These are phyloP conservation scores for Puccinia sorghi DNA, from an alignment of 1,284 basidiomycete genomes.

Conservation along the genomic window DNA sequence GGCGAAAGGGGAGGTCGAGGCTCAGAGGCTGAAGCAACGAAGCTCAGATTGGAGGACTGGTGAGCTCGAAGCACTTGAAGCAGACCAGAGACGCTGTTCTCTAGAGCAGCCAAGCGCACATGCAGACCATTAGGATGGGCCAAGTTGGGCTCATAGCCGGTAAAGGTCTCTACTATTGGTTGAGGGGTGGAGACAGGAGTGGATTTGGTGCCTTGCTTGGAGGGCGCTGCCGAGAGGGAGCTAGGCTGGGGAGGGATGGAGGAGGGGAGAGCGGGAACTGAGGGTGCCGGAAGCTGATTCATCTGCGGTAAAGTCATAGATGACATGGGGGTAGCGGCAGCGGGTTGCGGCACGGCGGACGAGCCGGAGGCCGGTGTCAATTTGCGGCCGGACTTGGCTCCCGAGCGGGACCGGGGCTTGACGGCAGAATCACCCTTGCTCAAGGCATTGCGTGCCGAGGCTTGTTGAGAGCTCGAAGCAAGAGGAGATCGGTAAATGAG, in stretches of 20 bases:
- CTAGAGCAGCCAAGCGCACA: slow-evolving; percentile 37
- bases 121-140: slow-evolving; percentile 23
- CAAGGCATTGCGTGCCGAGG: slow-evolving; percentile 37
- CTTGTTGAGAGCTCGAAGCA: slow-evolving; percentile 46
- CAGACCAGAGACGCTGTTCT: slow-evolving; percentile 44
- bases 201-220: slow-evolving; percentile 15
- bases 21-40: not conserved
- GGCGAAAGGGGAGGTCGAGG: slow-evolving; percentile 29
- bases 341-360: not conserved
- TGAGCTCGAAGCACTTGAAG: slow-evolving; percentile 44
- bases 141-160: not conserved
- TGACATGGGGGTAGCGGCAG: not conserved
- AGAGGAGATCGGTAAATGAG: slow-evolving; percentile 47
- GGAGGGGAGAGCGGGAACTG: slow-evolving; percentile 1
- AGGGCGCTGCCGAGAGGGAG: not conserved
- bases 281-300: slow-evolving; percentile 8
- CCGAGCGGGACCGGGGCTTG: slow-evolving; percentile 37
- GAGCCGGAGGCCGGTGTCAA: not conserved
- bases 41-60: slow-evolving; percentile 1
- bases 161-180: slow-evolving; percentile 4
- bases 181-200: slow-evolving; percentile 26
- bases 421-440: slow-evolving; percentile 1
- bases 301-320: slow-evolving; percentile 11
- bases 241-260: not conserved
- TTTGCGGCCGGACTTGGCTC: slow-evolving; percentile 20